phyloP scores from a whole-genome alignment of 2,329 filamentous ascomycete species.

The Aplosporella prunicola region DNA sequence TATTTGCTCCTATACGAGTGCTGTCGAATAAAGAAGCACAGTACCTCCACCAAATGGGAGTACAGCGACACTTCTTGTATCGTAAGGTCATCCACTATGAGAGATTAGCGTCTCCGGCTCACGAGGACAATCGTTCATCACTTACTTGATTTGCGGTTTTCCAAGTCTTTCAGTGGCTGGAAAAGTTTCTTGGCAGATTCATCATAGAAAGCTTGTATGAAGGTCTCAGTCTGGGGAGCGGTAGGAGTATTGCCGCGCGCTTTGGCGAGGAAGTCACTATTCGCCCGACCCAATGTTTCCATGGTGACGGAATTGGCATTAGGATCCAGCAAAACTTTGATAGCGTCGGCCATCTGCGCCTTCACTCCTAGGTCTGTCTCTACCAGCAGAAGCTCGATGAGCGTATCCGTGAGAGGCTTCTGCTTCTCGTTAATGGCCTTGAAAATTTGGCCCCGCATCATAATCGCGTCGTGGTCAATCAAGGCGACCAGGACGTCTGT shows the following conservation, averaged over 20 bases:
- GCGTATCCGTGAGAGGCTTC: constrained; percentile 75
- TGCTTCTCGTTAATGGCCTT: constrained; percentile 83
- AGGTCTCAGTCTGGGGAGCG: constrained; percentile 67
- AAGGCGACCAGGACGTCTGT: constrained; percentile 89
- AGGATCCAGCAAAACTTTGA: constrained; percentile 85
- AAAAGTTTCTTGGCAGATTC: constrained; percentile 78
- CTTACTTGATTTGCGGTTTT: constrained; percentile 50
- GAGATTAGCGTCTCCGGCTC: not conserved
- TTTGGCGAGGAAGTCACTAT: constrained; percentile 60
- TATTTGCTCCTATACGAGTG: constrained; percentile 79
- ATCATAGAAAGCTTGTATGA: constrained; percentile 84
- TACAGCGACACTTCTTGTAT: constrained; percentile 85
- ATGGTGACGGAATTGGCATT: constrained; percentile 50
- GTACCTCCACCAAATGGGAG: constrained; percentile 80
- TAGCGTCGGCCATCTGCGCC: constrained; percentile 86
- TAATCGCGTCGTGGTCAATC: constrained; percentile 89
- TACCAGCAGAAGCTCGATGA: constrained; percentile 83
- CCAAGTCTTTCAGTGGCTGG: constrained; percentile 72
- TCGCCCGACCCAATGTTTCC: constrained; percentile 51
- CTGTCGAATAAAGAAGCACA: constrained; percentile 88
- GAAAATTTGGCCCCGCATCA: constrained; percentile 90
- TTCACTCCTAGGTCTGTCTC: constrained; percentile 93
- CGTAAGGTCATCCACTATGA: constrained; percentile 56
- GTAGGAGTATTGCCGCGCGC: constrained; percentile 42
- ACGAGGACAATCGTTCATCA: constrained; percentile 1